These are phyloP conservation scores for Diaporthe vexans DNA, from an alignment of 2,329 filamentous ascomycete genomes.

Conservation along the genomic window DNA sequence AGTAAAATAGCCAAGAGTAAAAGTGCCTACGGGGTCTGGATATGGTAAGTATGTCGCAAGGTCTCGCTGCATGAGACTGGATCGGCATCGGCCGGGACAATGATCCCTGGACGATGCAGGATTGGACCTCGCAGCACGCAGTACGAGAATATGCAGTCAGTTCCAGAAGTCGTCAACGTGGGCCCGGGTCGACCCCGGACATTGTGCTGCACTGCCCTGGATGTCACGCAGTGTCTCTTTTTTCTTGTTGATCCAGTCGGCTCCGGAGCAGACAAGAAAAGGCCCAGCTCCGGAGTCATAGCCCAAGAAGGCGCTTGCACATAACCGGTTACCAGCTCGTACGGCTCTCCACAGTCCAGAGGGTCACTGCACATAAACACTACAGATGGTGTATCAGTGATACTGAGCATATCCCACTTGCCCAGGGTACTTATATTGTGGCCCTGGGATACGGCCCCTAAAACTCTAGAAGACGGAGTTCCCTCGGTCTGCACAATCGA, in stretches of 20 bases:
- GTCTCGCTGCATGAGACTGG: not conserved
- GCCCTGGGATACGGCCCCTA: too few relatives aligned
- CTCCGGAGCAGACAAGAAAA: not conserved
- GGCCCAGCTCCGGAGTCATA: not conserved
- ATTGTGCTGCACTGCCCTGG: not conserved
- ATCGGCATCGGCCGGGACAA: not conserved
- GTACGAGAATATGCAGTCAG: not conserved
- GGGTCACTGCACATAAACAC: not conserved
- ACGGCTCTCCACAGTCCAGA: not conserved
- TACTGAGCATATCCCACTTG: too few relatives aligned
- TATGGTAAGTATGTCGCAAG: slow-evolving; percentile 23
- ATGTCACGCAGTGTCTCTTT: slow-evolving; percentile 7
- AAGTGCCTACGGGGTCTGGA: not conserved
- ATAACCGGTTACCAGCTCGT: slow-evolving; percentile 39
- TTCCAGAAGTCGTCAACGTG: not conserved
- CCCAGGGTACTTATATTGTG: not conserved
- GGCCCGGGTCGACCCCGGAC: slow-evolving; percentile 11
- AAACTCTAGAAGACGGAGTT: too few relatives aligned
- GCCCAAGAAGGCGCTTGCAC: slow-evolving; percentile 32
- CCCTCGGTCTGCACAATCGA: not conserved
- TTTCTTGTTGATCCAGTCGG: not conserved
- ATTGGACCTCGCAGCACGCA: not conserved
- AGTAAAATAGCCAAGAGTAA: not conserved
- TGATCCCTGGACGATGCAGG: slow-evolving; percentile 4
- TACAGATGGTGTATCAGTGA: not conserved